Conservation (phyloP, 805 yeast species). For the Nakazawaea peltata region DNA sequence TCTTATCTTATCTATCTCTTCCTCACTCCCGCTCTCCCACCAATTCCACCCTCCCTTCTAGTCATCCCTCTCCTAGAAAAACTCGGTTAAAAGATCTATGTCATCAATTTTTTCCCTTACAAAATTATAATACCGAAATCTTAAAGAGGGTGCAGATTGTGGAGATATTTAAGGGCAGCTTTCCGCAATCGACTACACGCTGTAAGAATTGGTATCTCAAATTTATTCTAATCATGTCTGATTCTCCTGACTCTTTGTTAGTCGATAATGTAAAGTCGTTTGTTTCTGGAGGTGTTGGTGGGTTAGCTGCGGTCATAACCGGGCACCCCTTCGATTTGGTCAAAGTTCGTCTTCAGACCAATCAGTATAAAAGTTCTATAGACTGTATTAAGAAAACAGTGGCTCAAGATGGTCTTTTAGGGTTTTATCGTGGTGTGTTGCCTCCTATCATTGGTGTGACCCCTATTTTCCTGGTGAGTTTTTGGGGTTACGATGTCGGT, state of each 20-base stretch:
- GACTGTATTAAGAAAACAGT: conserved; percentile 67
- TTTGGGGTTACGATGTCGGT: conserved; percentile 97
- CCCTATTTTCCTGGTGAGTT: conserved; percentile 96
- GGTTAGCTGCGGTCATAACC: conserved; percentile 88
- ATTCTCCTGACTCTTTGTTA: conserved; percentile 36
- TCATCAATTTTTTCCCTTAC: no score
- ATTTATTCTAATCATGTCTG: no score
- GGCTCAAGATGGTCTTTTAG: conserved; percentile 64
- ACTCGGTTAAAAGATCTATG: no score
- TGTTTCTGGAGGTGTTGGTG: conserved; percentile 94
- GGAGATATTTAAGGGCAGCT: no score
- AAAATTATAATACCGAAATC: no score
- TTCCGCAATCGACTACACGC: no score
- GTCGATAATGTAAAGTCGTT: conserved; percentile 82
- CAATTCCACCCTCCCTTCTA: no score
- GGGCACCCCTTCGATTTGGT: conserved; percentile 96
- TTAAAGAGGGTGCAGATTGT: no score
- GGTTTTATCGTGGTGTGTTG: conserved; percentile 87
- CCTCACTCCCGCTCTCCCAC: no score
- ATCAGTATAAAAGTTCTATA: conserved; percentile 52
- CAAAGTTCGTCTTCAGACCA: conserved; percentile 87
- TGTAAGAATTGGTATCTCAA: no score
- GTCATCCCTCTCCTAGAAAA: no score
- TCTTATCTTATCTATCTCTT: no score
- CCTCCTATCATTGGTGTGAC: conserved; percentile 97